phyloP scores from a whole-genome alignment of 2,329 filamentous ascomycete species.

The Mariannaea elegans region DNA sequence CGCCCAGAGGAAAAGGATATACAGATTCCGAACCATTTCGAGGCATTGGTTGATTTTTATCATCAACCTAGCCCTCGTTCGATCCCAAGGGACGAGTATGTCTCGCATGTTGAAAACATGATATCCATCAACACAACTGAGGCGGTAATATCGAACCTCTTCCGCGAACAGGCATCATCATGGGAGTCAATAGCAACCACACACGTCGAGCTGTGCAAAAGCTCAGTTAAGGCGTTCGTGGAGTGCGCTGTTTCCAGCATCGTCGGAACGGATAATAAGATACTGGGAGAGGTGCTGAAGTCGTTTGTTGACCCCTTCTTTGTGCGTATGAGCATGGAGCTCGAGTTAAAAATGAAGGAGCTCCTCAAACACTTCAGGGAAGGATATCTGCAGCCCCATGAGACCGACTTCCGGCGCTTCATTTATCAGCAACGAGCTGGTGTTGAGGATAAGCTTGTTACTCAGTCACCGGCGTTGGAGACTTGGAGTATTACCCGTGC shows the following conservation, averaged over 20 bases:
- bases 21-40: neutral
- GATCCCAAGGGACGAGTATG: neutral
- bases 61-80: neutral
- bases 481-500: neutral
- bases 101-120: neutral
- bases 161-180: conserved; percentile 9
- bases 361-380: neutral
- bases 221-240: conserved; percentile 3
- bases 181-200: conserved; percentile 11
- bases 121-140: neutral
- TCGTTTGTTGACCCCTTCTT: conserved; percentile 14
- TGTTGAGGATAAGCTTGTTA: neutral
- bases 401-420: neutral
- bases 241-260: conserved; percentile 1
- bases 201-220: conserved; percentile 8
- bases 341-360: conserved; percentile 6
- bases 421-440: neutral
- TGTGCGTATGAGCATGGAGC: neutral
- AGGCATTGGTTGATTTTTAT: neutral
- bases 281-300: neutral
- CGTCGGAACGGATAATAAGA: conserved; percentile 1
- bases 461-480: neutral
- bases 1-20: neutral
- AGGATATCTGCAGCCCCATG: conserved; percentile 3
- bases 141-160: conserved; percentile 1